Conservation (phyloP, 2,329 filamentous ascomycete genomes). For the Colletotrichum euphorbiae region DNA sequence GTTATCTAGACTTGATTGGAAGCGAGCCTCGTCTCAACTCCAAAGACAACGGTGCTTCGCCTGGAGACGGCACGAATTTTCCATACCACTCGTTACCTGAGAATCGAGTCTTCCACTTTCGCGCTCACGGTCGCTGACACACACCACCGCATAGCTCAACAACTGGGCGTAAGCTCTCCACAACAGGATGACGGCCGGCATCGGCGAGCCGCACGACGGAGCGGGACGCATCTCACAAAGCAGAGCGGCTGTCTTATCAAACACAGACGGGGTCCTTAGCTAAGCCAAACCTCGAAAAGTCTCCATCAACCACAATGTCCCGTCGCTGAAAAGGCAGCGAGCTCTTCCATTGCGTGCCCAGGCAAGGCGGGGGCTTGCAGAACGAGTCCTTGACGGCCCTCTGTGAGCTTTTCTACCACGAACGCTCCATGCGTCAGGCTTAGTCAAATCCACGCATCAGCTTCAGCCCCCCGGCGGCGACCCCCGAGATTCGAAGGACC, state of each 20-base stretch:
- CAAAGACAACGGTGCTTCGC: no score
- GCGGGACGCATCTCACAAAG: constrained; percentile 32
- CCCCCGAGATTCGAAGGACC: background rate
- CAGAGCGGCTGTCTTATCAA: constrained; percentile 24
- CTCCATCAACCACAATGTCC: background rate
- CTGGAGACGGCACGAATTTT: no score
- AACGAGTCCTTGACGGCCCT: background rate
- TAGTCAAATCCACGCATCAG: constrained; percentile 34
- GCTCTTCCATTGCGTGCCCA: background rate
- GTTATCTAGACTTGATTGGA: no score
- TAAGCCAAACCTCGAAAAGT: constrained; percentile 20
- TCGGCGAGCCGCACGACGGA: constrained; percentile 22
- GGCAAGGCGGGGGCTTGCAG: background rate
- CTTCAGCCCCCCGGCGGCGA: background rate
- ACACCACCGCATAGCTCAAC: constrained; percentile 9
- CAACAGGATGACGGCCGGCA: background rate
- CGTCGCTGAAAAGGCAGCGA: background rate
- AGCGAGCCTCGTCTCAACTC: no score
- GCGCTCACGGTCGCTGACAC: constrained; percentile 28
- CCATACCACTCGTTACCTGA: no score
- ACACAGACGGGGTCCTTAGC: constrained; percentile 27
- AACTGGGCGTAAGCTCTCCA: constrained; percentile 15
- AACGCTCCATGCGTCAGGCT: constrained; percentile 3
- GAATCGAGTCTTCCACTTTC: no score
- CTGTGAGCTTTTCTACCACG: background rate